These are phyloP conservation scores for Coemansia brasiliensis DNA, from an alignment of 192 early-diverging fungal genomes.

Conservation along the genomic window DNA sequence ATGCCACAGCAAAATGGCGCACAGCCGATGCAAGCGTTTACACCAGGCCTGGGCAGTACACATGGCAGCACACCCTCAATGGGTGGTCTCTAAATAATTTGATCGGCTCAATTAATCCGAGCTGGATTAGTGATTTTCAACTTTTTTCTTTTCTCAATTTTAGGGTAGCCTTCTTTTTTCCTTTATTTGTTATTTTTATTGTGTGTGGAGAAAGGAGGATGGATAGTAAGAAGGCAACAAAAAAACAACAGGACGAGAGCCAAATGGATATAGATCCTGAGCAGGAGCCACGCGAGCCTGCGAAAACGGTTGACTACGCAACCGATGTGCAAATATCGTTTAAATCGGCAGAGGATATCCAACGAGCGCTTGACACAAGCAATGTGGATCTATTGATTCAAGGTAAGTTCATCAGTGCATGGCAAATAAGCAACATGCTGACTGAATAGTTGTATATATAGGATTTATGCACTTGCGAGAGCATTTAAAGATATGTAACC, in stretches of 20 bases:
- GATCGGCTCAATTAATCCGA: not conserved
- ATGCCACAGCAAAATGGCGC: not conserved
- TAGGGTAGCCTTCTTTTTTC: not conserved
- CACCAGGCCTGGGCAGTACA: slow-evolving; percentile 18
- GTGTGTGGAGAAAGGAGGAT: no score
- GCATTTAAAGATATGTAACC: slow-evolving; percentile 48
- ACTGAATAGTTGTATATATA: slow-evolving; percentile 2
- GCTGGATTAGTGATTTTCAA: not conserved
- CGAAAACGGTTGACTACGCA: slow-evolving; percentile 3
- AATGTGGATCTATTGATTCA: slow-evolving; percentile 48
- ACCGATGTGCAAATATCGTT: slow-evolving; percentile 37
- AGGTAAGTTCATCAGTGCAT: slow-evolving; percentile 42
- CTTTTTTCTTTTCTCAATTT: slow-evolving; percentile 6
- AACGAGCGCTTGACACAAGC: slow-evolving; percentile 20
- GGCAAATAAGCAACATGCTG: no score
- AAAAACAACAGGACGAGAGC: no score
- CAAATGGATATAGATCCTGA: no score
- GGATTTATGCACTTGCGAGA: slow-evolving; percentile 49
- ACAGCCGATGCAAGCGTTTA: slow-evolving; percentile 24
- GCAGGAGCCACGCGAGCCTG: no score
- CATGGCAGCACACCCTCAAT: slow-evolving; percentile 31
- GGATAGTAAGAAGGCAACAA: no score
- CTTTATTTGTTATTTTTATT: not conserved
- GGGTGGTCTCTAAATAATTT: slow-evolving; percentile 32
- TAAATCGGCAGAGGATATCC: slow-evolving; percentile 34